Evolutionary conservation across 345 rosid species (phyloP).

Genomic region (Brassica incana): DNA sequence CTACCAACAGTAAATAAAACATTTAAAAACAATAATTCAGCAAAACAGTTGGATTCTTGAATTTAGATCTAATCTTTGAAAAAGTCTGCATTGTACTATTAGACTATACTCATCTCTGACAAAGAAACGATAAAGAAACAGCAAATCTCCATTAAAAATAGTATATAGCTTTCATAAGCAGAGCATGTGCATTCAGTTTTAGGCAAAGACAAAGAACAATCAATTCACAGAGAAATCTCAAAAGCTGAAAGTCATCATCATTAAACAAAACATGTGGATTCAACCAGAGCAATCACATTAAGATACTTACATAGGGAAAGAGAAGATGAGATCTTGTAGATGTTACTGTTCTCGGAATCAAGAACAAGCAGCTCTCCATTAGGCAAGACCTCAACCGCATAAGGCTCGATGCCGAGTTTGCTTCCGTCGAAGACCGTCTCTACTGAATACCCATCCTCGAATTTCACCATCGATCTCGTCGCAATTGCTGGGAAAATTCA

Average conservation of each 20-base stretch:
- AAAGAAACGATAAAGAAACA: conserved; percentile 38
- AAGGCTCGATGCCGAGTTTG: conserved; percentile 91
- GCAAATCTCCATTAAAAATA: conserved; percentile 33
- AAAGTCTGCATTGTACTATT: too few relatives aligned
- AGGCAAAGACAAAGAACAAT: conserved; percentile 14
- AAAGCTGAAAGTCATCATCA: not conserved
- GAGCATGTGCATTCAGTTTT: conserved; percentile 31
- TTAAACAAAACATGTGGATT: not conserved
- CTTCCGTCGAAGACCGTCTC: conserved; percentile 99
- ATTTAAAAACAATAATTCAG: conserved; percentile 17
- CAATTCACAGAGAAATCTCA: conserved; percentile 19
- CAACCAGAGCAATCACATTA: not conserved
- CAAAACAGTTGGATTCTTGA: not conserved
- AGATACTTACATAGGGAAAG: conserved; percentile 83
- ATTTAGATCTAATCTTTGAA: conserved; percentile 34
- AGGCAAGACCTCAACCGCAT: conserved; percentile 74
- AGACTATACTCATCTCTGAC: conserved; percentile 30
- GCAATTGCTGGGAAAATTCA: conserved; percentile 52
- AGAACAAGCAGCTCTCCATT: conserved; percentile 84
- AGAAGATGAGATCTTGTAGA: conserved; percentile 85
- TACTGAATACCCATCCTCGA: conserved; percentile 88
- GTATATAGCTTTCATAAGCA: conserved; percentile 19
- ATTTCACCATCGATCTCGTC: conserved; percentile 91
- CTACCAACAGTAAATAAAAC: conserved; percentile 19
- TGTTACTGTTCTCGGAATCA: conserved; percentile 40